A percentile compares a stretch with the other conserved stretches of the same genome.
Conservation (phyloP, 495 filamentous ascomycete species). For the Lasiosphaeria hispida region DNA sequence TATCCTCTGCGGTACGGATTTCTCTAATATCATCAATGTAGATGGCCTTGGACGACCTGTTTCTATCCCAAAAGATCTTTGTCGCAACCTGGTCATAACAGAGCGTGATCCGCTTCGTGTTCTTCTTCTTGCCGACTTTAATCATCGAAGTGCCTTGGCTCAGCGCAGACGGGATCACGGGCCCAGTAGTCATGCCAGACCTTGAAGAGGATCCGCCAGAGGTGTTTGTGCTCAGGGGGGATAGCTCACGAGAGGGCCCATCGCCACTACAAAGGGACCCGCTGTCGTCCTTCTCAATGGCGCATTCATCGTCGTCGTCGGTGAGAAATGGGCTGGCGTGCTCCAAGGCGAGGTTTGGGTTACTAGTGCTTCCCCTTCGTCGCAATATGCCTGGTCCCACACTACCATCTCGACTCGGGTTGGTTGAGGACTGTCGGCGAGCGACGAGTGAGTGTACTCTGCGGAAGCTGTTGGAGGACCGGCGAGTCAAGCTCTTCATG, state of each 20-base stretch:
- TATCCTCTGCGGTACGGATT: slow-evolving; percentile 80
- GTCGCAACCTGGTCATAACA: slow-evolving; percentile 75
- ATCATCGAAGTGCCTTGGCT: slow-evolving; percentile 71
- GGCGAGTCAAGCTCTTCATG: slow-evolving; percentile 37
- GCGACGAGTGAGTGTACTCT: slow-evolving; percentile 32
- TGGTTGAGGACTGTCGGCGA: slow-evolving; percentile 66
- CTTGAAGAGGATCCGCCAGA: slow-evolving; percentile 35
- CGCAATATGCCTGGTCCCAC: slow-evolving; percentile 85
- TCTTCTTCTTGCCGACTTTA: slow-evolving; percentile 80
- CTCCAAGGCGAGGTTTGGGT: slow-evolving; percentile 48
- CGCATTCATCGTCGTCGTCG: slow-evolving; percentile 64
- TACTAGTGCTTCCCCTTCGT: slow-evolving; percentile 82
- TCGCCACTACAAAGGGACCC: slow-evolving; percentile 28
- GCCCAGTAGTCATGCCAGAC: slow-evolving; percentile 47
- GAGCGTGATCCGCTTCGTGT: slow-evolving; percentile 69
- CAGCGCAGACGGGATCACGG: slow-evolving; percentile 66
- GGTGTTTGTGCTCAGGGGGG: slow-evolving; percentile 38
- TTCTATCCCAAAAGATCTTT: slow-evolving; percentile 83
- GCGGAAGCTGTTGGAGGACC: slow-evolving; percentile 43
- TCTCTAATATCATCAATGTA: slow-evolving; percentile 94
- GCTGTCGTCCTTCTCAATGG: slow-evolving; percentile 35
- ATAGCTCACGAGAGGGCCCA: slow-evolving; percentile 28
- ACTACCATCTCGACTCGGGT: slow-evolving; percentile 76
- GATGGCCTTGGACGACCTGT: slow-evolving; percentile 73
- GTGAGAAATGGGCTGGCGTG: slow-evolving; percentile 54